A percentile compares a stretch with the other conserved stretches of the same genome.
These are phyloP conservation scores for Crotalaria pallida DNA, from an alignment of 306 rosid species.

Conservation along the genomic window DNA sequence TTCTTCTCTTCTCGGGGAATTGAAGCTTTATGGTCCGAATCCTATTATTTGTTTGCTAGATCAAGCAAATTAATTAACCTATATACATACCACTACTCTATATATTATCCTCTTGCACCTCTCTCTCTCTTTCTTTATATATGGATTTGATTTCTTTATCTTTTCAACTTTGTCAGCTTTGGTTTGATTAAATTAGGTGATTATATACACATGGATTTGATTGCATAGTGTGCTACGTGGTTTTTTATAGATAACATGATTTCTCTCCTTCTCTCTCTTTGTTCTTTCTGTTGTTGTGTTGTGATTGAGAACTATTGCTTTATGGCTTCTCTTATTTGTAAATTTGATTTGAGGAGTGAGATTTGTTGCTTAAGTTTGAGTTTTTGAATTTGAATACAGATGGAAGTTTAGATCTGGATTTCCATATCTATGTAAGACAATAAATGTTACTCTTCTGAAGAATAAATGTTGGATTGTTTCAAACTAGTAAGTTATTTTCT, in stretches of 20 bases:
- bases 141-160: background rate
- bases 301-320: conserved; percentile 5
- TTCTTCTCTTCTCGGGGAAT: conserved; percentile 73
- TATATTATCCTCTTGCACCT: background rate
- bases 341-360: conserved; percentile 22
- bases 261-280: background rate
- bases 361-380: conserved; percentile 9
- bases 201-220: conserved; percentile 12
- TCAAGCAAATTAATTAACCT: conserved; percentile 29
- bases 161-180: background rate
- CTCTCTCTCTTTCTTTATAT: background rate
- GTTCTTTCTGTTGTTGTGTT: background rate
- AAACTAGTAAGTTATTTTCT: conserved; percentile 23
- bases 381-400: conserved; percentile 17
- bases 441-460: conserved; percentile 28
- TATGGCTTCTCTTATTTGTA: conserved; percentile 24
- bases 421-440: conserved; percentile 31
- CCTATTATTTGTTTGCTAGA: conserved; percentile 56
- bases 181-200: conserved; percentile 22
- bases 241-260: conserved; percentile 16
- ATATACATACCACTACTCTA: background rate
- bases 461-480: conserved; percentile 22
- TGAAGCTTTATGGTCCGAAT: conserved; percentile 90
- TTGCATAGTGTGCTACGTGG: background rate
- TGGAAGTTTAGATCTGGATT: conserved; percentile 36